Evolutionary conservation across 2,329 filamentous ascomycete species (phyloP).

Genomic region (Venturia oleaginea): DNA sequence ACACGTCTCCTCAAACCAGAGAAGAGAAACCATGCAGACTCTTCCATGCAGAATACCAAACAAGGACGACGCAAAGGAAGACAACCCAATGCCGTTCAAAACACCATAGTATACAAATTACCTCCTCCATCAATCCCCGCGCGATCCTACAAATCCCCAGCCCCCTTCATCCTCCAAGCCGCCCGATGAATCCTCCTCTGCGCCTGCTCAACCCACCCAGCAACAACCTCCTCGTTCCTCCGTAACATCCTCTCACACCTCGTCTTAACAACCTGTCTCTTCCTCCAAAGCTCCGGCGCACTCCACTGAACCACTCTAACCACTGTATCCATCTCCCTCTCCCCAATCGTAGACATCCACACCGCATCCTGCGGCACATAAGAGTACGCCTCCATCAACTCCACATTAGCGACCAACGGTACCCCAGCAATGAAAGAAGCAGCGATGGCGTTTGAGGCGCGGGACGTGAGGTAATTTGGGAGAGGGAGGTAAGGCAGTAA

Average conservation of each 20-base stretch:
- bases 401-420: conserved; percentile 20
- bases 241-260: not conserved
- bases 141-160: not conserved
- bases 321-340: conserved; percentile 23
- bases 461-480: conserved; percentile 18
- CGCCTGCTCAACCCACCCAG: not conserved
- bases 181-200: not conserved
- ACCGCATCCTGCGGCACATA: conserved; percentile 22
- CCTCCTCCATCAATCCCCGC: not conserved
- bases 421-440: conserved; percentile 22
- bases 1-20: no score
- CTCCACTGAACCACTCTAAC: conserved; percentile 20
- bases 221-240: not conserved
- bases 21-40: no score
- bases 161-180: not conserved
- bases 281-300: conserved; percentile 39
- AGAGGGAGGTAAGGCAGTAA: conserved; percentile 22
- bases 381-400: conserved; percentile 20
- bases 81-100: not conserved
- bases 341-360: conserved; percentile 20
- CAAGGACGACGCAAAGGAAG: no score
- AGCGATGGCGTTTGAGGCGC: conserved; percentile 21
- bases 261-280: conserved; percentile 12
- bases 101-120: not conserved
- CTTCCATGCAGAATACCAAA: no score